A percentile compares a stretch with the other conserved stretches of the same genome.
phyloP scores from a whole-genome alignment of 2,329 filamentous ascomycete species.

The Epichloe elymi region DNA sequence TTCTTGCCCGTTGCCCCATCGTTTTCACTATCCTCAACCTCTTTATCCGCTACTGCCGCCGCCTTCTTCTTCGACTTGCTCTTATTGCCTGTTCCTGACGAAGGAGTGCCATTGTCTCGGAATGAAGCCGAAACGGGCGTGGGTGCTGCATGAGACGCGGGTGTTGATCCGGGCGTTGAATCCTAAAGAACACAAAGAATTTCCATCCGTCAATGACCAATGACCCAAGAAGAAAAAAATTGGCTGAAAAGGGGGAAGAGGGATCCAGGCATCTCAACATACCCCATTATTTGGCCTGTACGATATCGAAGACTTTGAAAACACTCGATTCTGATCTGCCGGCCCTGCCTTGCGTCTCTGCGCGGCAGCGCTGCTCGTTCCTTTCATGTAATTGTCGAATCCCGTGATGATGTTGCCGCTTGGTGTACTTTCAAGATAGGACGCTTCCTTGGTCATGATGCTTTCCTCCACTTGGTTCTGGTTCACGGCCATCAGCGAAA shows the following conservation, averaged over 20 bases:
- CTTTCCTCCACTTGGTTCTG: constrained; percentile 51
- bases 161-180: constrained; percentile 30
- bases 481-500: constrained; percentile 18
- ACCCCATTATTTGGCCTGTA: constrained; percentile 35
- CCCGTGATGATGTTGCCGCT: constrained; percentile 93
- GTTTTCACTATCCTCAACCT: constrained; percentile 45
- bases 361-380: constrained; percentile 48
- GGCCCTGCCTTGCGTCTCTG: constrained; percentile 51
- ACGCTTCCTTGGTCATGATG: constrained; percentile 71
- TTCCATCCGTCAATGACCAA: neutral
- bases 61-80: constrained; percentile 40
- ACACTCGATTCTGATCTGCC: constrained; percentile 60
- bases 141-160: constrained; percentile 35
- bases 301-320: constrained; percentile 52
- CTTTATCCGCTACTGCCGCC: constrained; percentile 9
- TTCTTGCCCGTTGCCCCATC: constrained; percentile 41
- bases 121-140: constrained; percentile 44
- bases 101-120: constrained; percentile 38
- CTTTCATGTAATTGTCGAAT: constrained; percentile 98
- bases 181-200: constrained; percentile 17
- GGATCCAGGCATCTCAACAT: constrained; percentile 6
- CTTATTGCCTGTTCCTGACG: constrained; percentile 34
- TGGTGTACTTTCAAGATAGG: constrained; percentile 82
- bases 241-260: neutral
- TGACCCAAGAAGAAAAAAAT: neutral